Conservation (phyloP, 140 eudicot species). For the Erigeron philadelphicus region DNA sequence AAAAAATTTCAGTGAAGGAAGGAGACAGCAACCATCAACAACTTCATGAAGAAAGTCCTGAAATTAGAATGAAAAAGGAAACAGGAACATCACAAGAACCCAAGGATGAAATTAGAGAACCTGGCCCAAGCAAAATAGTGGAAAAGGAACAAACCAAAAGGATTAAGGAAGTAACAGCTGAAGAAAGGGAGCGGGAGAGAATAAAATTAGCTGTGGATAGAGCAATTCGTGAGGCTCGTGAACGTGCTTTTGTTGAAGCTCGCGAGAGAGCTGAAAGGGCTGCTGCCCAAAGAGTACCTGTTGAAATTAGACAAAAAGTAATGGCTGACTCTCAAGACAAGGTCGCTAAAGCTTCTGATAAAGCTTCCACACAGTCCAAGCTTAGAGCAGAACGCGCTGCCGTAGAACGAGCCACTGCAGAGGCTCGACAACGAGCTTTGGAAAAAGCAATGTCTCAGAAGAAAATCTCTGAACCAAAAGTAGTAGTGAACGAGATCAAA, state of each 20-base stretch:
- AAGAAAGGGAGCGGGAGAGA: constrained; percentile 63
- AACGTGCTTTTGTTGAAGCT: constrained; percentile 81
- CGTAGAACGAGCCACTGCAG: constrained; percentile 85
- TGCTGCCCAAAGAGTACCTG: constrained; percentile 66
- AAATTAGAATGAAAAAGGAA: constrained; percentile 29
- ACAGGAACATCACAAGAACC: constrained; percentile 34
- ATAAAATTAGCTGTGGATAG: constrained; percentile 80
- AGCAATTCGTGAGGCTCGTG: constrained; percentile 96
- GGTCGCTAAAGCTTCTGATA: constrained; percentile 53
- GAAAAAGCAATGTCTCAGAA: constrained; percentile 72
- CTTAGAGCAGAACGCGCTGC: constrained; percentile 86
- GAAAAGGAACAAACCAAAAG: constrained; percentile 29
- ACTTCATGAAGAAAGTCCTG: constrained; percentile 28
- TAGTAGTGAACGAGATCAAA: constrained; percentile 30
- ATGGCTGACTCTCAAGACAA: constrained; percentile 66
- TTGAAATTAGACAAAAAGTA: constrained; percentile 69
- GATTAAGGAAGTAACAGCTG: constrained; percentile 39
- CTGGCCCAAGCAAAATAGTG: constrained; percentile 24
- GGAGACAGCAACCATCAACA: constrained; percentile 19
- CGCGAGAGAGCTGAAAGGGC: constrained; percentile 70
- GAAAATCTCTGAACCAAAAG: constrained; percentile 32
- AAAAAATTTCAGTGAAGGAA: constrained; percentile 21
- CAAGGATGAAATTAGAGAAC: constrained; percentile 32
- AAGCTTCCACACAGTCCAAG: constrained; percentile 53
- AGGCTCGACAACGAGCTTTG: constrained; percentile 91